Evolutionary conservation across 257 asterid species (phyloP).

Genomic region (Solanum boliviense): DNA sequence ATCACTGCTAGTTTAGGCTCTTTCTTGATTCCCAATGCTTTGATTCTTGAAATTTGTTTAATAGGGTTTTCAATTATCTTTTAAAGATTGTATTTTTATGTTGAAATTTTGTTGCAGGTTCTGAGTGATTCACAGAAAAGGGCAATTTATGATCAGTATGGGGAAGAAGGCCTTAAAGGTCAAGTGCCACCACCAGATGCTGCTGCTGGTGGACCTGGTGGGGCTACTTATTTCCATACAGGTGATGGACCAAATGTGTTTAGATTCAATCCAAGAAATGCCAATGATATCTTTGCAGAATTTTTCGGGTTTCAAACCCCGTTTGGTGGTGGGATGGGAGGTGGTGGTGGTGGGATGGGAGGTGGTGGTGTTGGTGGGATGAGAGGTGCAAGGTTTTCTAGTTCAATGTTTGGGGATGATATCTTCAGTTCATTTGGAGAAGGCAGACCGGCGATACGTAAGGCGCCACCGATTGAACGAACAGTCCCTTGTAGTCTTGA

Average conservation of each 20-base stretch:
- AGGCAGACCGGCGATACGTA: slow-evolving; percentile 35
- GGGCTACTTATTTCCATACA: slow-evolving; percentile 56
- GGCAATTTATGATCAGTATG: slow-evolving; percentile 76
- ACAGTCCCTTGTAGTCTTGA: slow-evolving; percentile 65
- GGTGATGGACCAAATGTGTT: slow-evolving; percentile 69
- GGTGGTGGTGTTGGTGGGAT: slow-evolving; percentile 33
- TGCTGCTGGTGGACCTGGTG: slow-evolving; percentile 39
- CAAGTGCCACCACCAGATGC: slow-evolving; percentile 71
- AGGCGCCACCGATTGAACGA: slow-evolving; percentile 64
- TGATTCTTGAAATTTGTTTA: neutral
- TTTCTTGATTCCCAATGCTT: neutral
- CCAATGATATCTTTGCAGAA: slow-evolving; percentile 70
- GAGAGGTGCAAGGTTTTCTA: slow-evolving; percentile 46
- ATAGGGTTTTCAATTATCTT: neutral
- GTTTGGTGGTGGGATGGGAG: slow-evolving; percentile 39
- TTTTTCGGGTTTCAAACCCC: slow-evolving; percentile 68
- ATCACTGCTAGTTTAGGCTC: neutral
- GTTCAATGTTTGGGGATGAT: slow-evolving; percentile 75
- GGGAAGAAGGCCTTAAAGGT: slow-evolving; percentile 89
- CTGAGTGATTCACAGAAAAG: slow-evolving; percentile 77
- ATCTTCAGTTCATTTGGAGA: slow-evolving; percentile 66
- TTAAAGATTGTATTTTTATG: neutral
- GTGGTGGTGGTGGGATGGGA: neutral
- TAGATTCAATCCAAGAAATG: slow-evolving; percentile 71
- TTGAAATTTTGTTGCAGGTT: slow-evolving; percentile 31